phyloP scores from a whole-genome alignment of 2,329 filamentous ascomycete species.

The Pseudofabraea citricarpa region DNA sequence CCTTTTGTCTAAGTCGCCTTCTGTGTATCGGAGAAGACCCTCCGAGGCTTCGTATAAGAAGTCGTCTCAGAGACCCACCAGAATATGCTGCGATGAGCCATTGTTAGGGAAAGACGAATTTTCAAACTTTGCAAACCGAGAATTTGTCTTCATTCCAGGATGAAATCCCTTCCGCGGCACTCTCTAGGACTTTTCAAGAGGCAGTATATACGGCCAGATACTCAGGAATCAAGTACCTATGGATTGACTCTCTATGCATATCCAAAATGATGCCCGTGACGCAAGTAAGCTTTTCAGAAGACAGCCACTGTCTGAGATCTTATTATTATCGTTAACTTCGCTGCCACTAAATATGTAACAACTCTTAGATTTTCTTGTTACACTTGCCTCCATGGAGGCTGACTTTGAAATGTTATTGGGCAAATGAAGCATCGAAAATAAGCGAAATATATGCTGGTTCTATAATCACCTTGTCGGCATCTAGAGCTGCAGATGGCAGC shows the following conservation, averaged over 20 bases:
- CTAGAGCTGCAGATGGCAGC: conserved; percentile 6
- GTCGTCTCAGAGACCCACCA: background rate
- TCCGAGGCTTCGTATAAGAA: background rate
- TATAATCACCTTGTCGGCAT: conserved; percentile 16
- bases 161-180: conserved; percentile 4
- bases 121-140: conserved; percentile 2
- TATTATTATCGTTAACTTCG: background rate
- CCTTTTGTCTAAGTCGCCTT: background rate
- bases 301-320: background rate
- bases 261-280: conserved; percentile 18
- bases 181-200: conserved; percentile 20
- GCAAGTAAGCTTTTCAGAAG: background rate
- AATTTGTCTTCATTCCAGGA: conserved; percentile 6
- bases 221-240: conserved; percentile 19
- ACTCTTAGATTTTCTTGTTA: background rate
- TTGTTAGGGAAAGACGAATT: conserved; percentile 7
- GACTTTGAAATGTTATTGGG: conserved; percentile 6
- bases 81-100: conserved; percentile 12
- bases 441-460: conserved; percentile 11
- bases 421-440: conserved; percentile 12
- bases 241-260: conserved; percentile 24
- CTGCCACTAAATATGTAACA: background rate
- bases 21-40: background rate
- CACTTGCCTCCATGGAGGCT: background rate
- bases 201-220: conserved; percentile 14